Evolutionary conservation across 176 grass and related monocot genomes (phyloP).

Genomic region (Chrysopogon serrulatus): DNA sequence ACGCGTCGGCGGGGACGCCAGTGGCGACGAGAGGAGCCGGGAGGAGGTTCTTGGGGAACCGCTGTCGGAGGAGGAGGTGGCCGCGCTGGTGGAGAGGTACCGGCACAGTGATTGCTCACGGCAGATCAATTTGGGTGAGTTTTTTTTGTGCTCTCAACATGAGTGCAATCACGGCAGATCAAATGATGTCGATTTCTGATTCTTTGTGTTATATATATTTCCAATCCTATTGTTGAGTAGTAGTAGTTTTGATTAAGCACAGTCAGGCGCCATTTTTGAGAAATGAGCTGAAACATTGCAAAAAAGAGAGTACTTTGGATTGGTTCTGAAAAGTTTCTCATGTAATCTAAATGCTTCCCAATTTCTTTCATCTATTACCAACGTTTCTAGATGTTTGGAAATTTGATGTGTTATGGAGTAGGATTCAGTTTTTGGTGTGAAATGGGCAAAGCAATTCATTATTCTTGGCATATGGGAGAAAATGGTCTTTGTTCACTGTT

Average conservation of each 20-base stretch:
- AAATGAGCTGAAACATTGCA: neutral
- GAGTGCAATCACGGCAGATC: constrained; percentile 62
- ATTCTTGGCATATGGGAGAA: neutral
- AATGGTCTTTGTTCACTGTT: neutral
- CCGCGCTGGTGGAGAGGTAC: too few species aligned
- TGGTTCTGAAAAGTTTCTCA: neutral
- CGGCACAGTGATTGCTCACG: too few species aligned
- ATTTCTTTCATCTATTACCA: neutral
- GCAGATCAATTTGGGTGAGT: too few species aligned
- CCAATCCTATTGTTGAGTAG: neutral
- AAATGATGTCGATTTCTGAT: too few species aligned
- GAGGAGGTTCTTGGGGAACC: too few species aligned
- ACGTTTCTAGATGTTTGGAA: too few species aligned
- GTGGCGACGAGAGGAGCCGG: too few species aligned
- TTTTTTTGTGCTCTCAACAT: too few species aligned
- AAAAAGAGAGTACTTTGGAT: neutral
- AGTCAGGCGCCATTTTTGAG: neutral
- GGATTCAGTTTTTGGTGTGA: too few species aligned
- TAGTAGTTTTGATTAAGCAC: neutral
- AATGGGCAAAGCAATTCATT: neutral
- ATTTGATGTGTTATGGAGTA: neutral
- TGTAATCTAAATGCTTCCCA: neutral
- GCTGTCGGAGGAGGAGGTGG: too few species aligned
- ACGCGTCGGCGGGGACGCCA: neutral
- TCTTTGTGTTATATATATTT: neutral